Evolutionary conservation across 2,329 filamentous ascomycete genomes (phyloP).

Genomic region (Bipolaris bicolor): DNA sequence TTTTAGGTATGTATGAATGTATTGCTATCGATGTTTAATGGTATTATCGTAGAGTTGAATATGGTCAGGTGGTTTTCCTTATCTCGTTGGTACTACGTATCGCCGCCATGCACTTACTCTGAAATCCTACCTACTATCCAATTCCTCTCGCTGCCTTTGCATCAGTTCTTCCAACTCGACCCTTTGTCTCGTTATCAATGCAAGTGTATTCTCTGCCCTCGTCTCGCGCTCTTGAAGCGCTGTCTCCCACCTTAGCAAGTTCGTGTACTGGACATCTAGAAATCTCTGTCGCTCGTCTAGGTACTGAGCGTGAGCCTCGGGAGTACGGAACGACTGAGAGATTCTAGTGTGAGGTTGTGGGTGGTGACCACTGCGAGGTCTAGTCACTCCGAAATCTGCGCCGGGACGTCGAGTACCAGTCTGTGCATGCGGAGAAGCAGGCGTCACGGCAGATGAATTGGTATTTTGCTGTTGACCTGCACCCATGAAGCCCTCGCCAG

Average conservation of each 20-base stretch:
- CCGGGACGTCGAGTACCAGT: not conserved
- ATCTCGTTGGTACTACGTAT: not conserved
- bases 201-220: not conserved
- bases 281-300: not conserved
- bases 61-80: too few species aligned
- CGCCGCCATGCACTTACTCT: not conserved
- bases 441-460: not conserved
- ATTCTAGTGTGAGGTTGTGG: not conserved
- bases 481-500: not conserved
- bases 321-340: not conserved
- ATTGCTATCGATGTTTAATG: too few species aligned
- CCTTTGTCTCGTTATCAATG: conserved; percentile 2
- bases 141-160: conserved; percentile 8
- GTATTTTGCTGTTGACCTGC: not conserved
- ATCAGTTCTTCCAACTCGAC: conserved; percentile 9
- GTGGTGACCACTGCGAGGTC: too few species aligned
- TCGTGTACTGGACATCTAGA: not conserved
- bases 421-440: not conserved
- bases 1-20: too few species aligned
- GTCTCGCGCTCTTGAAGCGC: not conserved
- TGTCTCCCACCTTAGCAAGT: not conserved
- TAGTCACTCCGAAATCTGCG: not conserved
- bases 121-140: not conserved
- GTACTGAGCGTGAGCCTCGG: not conserved
- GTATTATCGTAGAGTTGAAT: too few species aligned